A percentile compares a stretch with the other conserved stretches of the same genome.
Evolutionary conservation across 352 stramenopile genomes (phyloP).

Genomic region (Globisporangium cederbergense): DNA sequence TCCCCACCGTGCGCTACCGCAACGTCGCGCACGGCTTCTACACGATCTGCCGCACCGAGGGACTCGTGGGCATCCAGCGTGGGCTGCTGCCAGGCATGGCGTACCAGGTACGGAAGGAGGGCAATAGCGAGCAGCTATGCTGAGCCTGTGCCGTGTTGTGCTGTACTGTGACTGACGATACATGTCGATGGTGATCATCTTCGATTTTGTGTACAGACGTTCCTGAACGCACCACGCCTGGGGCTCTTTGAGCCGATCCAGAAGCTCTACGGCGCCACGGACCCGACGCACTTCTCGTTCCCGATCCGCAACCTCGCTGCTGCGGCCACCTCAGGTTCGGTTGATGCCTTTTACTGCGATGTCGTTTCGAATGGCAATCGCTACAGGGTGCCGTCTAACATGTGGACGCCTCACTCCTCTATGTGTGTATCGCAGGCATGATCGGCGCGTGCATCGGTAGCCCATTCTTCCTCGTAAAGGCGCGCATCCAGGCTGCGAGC

Average conservation of each 20-base stretch:
- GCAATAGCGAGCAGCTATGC: background rate
- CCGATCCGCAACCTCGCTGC: conserved; percentile 73
- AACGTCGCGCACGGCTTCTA: conserved; percentile 87
- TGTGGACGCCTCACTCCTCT: background rate
- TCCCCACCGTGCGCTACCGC: conserved; percentile 64
- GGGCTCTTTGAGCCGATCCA: conserved; percentile 81
- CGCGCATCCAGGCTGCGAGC: conserved; percentile 78
- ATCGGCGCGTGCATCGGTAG: conserved; percentile 76
- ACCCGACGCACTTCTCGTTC: conserved; percentile 70
- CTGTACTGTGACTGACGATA: no score
- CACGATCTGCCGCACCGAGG: conserved; percentile 76
- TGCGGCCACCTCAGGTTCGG: conserved; percentile 60
- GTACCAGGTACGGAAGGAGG: conserved; percentile 65
- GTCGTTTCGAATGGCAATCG: background rate
- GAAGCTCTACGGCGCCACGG: conserved; percentile 73
- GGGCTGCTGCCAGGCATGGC: conserved; percentile 71
- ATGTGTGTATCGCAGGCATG: conserved; percentile 30
- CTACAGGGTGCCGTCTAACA: background rate
- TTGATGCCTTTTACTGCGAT: background rate
- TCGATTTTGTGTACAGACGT: conserved; percentile 27
- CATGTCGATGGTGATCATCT: no score
- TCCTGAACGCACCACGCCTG: conserved; percentile 79
- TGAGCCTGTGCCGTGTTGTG: background rate
- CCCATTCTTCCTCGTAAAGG: conserved; percentile 86
- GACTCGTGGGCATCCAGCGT: conserved; percentile 73